These are phyloP conservation scores for Cladorrhinum sp. DNA, from an alignment of 2,329 filamentous ascomycete genomes.

Conservation along the genomic window DNA sequence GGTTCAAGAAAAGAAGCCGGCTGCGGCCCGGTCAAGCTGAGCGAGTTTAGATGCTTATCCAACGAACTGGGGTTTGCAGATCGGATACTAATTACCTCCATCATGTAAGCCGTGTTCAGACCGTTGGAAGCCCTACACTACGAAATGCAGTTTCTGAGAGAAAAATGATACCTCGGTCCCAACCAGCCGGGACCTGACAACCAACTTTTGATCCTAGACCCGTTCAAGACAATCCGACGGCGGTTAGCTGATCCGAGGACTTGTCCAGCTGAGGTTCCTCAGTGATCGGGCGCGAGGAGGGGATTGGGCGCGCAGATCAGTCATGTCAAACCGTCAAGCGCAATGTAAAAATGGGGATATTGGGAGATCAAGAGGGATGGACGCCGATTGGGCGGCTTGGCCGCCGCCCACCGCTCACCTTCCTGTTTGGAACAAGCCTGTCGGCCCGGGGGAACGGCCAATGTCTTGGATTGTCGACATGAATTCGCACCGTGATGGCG, in stretches of 20 bases:
- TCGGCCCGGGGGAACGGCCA: not conserved
- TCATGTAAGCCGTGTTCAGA: no score
- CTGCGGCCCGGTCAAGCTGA: no score
- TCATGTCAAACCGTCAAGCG: not conserved
- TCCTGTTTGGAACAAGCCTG: not conserved
- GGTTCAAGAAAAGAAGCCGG: no score
- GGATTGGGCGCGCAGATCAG: not conserved
- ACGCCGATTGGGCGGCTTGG: not conserved
- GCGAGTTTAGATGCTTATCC: no score
- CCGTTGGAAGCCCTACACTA: no score
- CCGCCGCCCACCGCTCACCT: not conserved
- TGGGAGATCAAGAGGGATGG: not conserved
- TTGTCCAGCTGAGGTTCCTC: not conserved
- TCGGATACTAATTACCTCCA: no score
- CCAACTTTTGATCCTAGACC: not conserved
- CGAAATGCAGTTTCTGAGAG: not conserved
- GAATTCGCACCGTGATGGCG: no score
- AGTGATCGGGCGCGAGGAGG: not conserved
- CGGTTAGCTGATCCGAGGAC: not conserved
- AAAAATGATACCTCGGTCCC: not conserved
- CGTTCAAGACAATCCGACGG: not conserved
- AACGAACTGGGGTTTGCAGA: no score
- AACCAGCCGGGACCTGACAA: not conserved
- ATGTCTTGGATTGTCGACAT: not conserved
- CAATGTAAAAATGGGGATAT: not conserved